Conservation (phyloP, 2,329 filamentous ascomycete genomes). For the Colletotrichum siamense region DNA sequence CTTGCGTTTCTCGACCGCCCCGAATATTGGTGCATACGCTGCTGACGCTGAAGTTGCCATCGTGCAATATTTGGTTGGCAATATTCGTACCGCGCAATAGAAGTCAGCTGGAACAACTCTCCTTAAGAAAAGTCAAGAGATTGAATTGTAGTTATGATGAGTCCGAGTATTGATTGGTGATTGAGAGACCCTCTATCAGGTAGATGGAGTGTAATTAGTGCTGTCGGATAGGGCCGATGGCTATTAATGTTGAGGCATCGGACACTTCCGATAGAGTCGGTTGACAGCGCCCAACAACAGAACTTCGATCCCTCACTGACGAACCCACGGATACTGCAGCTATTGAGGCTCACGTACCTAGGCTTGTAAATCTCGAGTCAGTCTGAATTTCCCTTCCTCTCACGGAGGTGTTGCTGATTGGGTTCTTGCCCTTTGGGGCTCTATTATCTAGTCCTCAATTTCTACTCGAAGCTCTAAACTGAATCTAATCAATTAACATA, state of each 20-base stretch:
- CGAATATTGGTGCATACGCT: neutral
- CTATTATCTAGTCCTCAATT: neutral
- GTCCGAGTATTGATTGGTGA: neutral
- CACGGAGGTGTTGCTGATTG: accelerated
- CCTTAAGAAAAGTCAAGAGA: neutral
- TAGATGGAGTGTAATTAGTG: neutral
- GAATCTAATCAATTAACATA: accelerated
- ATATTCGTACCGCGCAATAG: neutral
- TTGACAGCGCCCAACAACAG: neutral
- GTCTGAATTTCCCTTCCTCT: neutral
- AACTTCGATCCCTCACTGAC: neutral
- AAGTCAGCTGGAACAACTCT: neutral
- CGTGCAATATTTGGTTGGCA: neutral
- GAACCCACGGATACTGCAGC: neutral
- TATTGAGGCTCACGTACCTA: neutral
- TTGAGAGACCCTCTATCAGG: neutral
- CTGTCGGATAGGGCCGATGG: neutral
- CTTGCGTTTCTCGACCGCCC: neutral
- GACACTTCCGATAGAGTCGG: neutral
- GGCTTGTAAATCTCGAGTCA: accelerated
- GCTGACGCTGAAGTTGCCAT: neutral
- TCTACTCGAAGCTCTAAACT: accelerated
- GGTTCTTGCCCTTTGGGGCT: neutral
- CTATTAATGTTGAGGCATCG: neutral
- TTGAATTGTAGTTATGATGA: neutral